Percentiles rank a stretch among this genome's conserved stretches.
These are phyloP conservation scores for Biscogniauxia sp. DNA, from an alignment of 2,329 filamentous ascomycete species.

Conservation along the genomic window DNA sequence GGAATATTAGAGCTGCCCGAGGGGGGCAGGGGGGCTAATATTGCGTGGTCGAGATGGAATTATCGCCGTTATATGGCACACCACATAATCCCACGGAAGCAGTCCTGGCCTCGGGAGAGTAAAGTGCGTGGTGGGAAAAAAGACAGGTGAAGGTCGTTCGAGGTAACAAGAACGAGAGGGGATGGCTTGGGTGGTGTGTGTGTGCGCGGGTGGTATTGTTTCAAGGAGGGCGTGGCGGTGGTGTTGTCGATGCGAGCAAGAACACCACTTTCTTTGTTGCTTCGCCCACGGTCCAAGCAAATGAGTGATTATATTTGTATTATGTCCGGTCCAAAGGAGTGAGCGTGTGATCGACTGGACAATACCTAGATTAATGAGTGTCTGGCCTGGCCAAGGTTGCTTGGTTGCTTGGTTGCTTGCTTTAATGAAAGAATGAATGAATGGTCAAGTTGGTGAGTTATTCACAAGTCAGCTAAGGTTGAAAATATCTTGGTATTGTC, in stretches of 20 bases:
- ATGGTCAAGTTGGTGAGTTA: neutral
- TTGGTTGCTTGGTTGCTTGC: neutral
- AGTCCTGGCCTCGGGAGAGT: neutral
- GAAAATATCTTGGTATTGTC: neutral
- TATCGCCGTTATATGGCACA: neutral
- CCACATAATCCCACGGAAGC: neutral
- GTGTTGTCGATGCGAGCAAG: neutral
- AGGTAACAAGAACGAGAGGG: neutral
- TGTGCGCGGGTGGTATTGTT: neutral
- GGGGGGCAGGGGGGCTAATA: too few species aligned
- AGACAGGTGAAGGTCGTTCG: neutral
- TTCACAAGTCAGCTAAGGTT: neutral
- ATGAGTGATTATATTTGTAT: slow-evolving; percentile 6
- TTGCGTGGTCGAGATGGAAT: neutral
- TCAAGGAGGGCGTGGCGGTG: slow-evolving; percentile 1
- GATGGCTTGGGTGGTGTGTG: neutral
- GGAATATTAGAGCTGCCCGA: neutral
- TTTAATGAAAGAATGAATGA: slow-evolving; percentile 1
- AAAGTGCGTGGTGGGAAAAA: neutral
- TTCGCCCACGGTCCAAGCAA: neutral
- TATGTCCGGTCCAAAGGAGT: neutral
- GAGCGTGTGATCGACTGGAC: neutral
- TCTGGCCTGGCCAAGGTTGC: neutral
- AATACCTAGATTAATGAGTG: neutral
- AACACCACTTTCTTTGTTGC: neutral